Base-by-base conservation (phyloP, 345 rosid species). In the Linum tenue region DNA sequence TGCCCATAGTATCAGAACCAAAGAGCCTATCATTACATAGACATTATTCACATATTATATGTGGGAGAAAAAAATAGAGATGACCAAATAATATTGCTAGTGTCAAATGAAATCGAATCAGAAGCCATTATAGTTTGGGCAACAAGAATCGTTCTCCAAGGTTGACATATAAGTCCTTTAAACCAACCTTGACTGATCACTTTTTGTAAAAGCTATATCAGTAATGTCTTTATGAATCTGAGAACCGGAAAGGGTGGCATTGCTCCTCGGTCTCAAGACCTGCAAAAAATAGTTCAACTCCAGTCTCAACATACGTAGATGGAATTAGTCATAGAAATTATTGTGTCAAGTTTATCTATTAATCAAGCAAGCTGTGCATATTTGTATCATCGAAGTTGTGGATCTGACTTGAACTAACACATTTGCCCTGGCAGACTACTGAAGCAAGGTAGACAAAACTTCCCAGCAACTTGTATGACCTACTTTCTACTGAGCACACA, bases 1-100 rank as follows among this genome's bases (percentile, higher is more conserved):
- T 61, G 57, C 99, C 96, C 69, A 72, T 67, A 12, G 86, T 83
- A 71, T 88, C 95, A 39, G 97, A 82, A 76, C 91, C 84, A 76
- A 86, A 64, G 70, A 94, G 62, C 85, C 99, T 94, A 22, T 48
- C 60, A 67, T 60, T 1, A 44, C 9, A 3, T 9, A 37, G 60
- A 17, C 8, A 57, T 5, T 3, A 57, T 3, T 57, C 3, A 37
- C 36, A 56, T 4, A 15, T 56, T n/a, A 56, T 12, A 31, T 56
- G 2, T n/a, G 59, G 5, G 22, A 5, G 5, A 31, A 59, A 66
- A 67, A 63, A 64, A 63, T 59, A 9, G 11, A 43, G 31, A 59
- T 66, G 38, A 64, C 12, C 9, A 22, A 7, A 57, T 57, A 35
- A 17, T 17, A 17, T 5, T 15, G 9, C 60, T 15, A 17, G 37